Base-by-base conservation (phyloP, 495 filamentous ascomycete species). In the Friedmanniomyces endolithicus region DNA sequence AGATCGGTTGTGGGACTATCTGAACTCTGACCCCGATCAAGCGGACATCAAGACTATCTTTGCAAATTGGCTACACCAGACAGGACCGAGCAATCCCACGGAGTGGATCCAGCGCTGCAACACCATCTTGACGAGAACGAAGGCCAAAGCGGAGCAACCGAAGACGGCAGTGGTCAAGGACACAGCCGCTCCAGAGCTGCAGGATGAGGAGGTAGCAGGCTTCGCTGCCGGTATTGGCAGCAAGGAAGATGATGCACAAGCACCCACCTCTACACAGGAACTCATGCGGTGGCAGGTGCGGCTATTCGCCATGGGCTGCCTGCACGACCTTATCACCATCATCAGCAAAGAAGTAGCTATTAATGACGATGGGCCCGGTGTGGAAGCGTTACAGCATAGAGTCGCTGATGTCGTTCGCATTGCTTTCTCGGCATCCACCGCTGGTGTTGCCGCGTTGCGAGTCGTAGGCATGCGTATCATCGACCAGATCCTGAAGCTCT, bases 401-500 rank as follows among this genome's bases (percentile, higher is more conserved):
- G 80, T 97, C 45, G 90, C 86, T 17, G 92, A 97, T 63, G 84
- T 99, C n/a, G 85, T 97, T 35, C 79, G 89, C 52, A 94, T 97
- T 78, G 92, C 92, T 0, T 99, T 99, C 66, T 95, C 92, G 12
- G 90, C 92, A 1, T 97, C 94, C 3, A 99, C 92, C 6, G 88
- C 92, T 4, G 85, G 84, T 53, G 89, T 99, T 0, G 79, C 96
- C 17, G 83, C 94, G 64, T 75, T 97, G 37, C 77, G 92, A 43
- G 81, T 97, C 39, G 85, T 85, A 72, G 92, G 92, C 9, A 67
- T 99, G 50, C 87, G 86, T 68, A 94, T 97, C 46, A 87, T 99
- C 48, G 90, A 94, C 59, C 86, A 88, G 58, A 79, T 97, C 43
- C 75, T 98, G 20, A 92, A 79, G 72, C 88, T 97, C 75, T 99